Evolutionary conservation across 164 flowering plant species (phyloP), one percentile per base, ranked within the genome.

Genomic region (Annona squamosa): DNA sequence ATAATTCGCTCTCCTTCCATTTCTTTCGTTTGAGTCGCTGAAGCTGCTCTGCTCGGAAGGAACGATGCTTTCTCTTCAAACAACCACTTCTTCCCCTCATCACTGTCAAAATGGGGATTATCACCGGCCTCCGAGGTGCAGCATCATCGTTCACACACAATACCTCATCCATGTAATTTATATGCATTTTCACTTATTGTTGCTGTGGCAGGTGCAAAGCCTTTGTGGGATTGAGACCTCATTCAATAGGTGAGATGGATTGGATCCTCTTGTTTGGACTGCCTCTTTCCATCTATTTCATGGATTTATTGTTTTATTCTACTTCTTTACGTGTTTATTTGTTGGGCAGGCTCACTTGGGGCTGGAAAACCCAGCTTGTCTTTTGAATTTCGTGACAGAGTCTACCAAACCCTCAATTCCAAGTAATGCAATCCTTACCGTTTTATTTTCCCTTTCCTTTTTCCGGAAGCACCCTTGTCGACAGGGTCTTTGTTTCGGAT

Each of bases 141-240:
- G 82, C 86, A 85, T 85, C 70, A 41, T 52, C 59, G 70, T 19
- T 56, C 61, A 62, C 48, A 45, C 69, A 52, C 56, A 74, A 48
- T 65, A 46, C 44, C 26, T 67, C 43, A 48, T 9, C 3, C 52
- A 16, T 59, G 46, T 6, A n/a, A 63, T 63, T 41, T 57, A 10
- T 6, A 19, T 59, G 26, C 43, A 2, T 3, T 59, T 66, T 76
- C 43, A 10, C 64, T n/a, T 10, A 37, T n/a, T 65, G 73, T 80
- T 64, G 77, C 87, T 86, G 90, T 56, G 84, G 87, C 59, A 63
- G 76, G 46, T 84, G 81, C 79, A 89, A 84, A 81, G 80, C 81
- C 42, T 89, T 81, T 67, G 77, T 84, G 2, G 94, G 94, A 44
- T 78, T 89, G 59, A 88, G 79, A 79, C 84, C 78, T 70, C 94